Evolutionary conservation across 2,329 filamentous ascomycete genomes (phyloP), one percentile per base, ranked within the genome.

Genomic region (Aspergillus puulaauensis): DNA sequence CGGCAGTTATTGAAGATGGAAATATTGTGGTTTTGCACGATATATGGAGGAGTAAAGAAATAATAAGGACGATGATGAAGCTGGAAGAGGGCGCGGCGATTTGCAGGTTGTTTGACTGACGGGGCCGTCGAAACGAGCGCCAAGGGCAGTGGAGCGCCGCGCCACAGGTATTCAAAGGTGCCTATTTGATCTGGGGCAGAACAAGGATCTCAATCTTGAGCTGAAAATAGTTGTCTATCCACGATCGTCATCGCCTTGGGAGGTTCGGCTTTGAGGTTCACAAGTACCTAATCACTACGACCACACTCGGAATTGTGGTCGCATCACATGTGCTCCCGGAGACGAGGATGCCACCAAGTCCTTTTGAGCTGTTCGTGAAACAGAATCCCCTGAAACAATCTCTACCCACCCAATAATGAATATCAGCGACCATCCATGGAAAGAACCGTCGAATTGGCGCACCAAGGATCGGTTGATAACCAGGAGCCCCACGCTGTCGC

Each of bases 141-240:
- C 49, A 43, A 44, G 39, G 33, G 49, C 35, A 35, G 45, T 31
- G 31, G n/a, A 48, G 15, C 21, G 43, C 51, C 35, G 51, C 52
- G 52, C 52, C 52, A 54, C 52, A 54, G 33, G 33, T 41, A 41
- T 48, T 37, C 56, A 44, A 39, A 49, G 44, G 37, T 49, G 53
- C 45, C 53, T 56, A 50, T 49, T 14, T 55, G 46, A 54, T 56
- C 53, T 40, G 47, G 48, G 49, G 43, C 37, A 52, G 47, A 24
- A n/a, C 23, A 48, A 24, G 39, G 31, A 27, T 23, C 17, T 43
- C 41, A 41, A 51, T 51, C 52, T 41, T 49, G 21, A 33, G 43
- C 41, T 37, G 31, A 47, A 45, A 52, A 46, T 53, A 53, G 31
- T 46, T 27, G 40, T 23, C 23, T 21, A 37, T 37, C 35, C 35